phyloP scores from a whole-genome alignment of 2,329 filamentous ascomycete species.

The Hirsutella thompsonii region DNA sequence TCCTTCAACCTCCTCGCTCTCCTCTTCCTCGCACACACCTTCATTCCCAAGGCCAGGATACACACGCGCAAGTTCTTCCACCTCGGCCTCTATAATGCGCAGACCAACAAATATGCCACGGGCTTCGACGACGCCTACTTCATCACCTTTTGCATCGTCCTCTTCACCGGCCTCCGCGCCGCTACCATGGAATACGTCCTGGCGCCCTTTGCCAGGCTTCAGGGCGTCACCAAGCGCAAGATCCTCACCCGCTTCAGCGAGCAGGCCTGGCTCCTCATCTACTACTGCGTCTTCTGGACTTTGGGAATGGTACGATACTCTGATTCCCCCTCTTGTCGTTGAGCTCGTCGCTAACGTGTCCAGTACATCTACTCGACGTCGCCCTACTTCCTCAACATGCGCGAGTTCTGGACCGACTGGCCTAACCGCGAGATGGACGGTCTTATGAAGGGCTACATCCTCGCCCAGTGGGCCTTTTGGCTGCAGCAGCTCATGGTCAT shows the following conservation, averaged over 20 bases:
- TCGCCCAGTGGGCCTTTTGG: slow-evolving; percentile 87
- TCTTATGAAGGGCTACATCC: slow-evolving; percentile 76
- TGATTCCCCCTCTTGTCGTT: no score
- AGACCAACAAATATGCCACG: slow-evolving; percentile 56
- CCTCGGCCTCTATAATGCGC: slow-evolving; percentile 67
- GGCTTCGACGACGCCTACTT: slow-evolving; percentile 72
- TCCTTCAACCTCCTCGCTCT: slow-evolving; percentile 77
- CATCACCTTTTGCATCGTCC: slow-evolving; percentile 64
- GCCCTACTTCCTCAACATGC: slow-evolving; percentile 63
- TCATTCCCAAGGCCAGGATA: slow-evolving; percentile 66
- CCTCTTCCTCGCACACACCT: slow-evolving; percentile 67
- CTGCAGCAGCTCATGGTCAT: slow-evolving; percentile 89
- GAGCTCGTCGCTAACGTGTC: no score
- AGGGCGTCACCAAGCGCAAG: slow-evolving; percentile 67
- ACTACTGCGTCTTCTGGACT: slow-evolving; percentile 71
- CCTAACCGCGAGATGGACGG: slow-evolving; percentile 64
- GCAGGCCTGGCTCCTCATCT: slow-evolving; percentile 82
- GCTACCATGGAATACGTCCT: slow-evolving; percentile 79
- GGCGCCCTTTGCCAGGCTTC: slow-evolving; percentile 58
- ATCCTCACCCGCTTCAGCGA: slow-evolving; percentile 76
- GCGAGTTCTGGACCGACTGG: slow-evolving; percentile 74
- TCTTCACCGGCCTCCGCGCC: slow-evolving; percentile 79
- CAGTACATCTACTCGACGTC: slow-evolving; percentile 74
- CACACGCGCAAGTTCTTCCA: slow-evolving; percentile 82
- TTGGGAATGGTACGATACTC: slow-evolving; percentile 59